Evolutionary conservation across 2,329 filamentous ascomycete genomes (phyloP).

Genomic region (Colletotrichum godetiae): DNA sequence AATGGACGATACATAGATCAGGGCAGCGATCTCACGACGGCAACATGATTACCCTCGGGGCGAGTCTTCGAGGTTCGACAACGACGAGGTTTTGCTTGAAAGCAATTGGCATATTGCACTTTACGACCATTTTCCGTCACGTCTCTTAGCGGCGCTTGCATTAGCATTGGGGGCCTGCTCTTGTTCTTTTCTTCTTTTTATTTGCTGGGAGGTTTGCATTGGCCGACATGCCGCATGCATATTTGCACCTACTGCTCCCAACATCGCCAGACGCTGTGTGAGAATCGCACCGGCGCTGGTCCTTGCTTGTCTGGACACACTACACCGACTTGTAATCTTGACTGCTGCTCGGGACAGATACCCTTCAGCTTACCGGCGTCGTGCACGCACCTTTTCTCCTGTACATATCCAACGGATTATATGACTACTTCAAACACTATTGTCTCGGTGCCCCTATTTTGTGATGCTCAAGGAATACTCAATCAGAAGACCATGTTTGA

Average conservation of each 20-base stretch:
- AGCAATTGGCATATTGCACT: slow-evolving; percentile 30
- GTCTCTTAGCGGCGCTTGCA: slow-evolving; percentile 27
- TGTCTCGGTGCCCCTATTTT: neutral
- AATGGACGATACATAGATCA: slow-evolving; percentile 10
- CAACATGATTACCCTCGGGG: slow-evolving; percentile 29
- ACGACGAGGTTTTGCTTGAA: slow-evolving; percentile 24
- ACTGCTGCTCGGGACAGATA: slow-evolving; percentile 23
- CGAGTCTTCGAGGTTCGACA: slow-evolving; percentile 29
- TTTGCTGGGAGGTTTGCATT: neutral
- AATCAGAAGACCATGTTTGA: neutral
- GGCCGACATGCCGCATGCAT: slow-evolving; percentile 1
- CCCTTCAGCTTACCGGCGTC: slow-evolving; percentile 14
- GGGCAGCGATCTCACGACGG: slow-evolving; percentile 28
- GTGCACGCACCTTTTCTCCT: slow-evolving; percentile 25
- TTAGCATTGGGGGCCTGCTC: slow-evolving; percentile 20
- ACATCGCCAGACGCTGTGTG: slow-evolving; percentile 6
- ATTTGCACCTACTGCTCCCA: slow-evolving; percentile 1
- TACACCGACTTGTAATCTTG: slow-evolving; percentile 31
- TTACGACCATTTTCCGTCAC: slow-evolving; percentile 27
- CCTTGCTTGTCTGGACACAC: slow-evolving; percentile 24
- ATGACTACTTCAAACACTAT: slow-evolving; percentile 13
- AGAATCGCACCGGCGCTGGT: neutral
- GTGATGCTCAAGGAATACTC: neutral
- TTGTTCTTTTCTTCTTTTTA: neutral
- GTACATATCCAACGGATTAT: slow-evolving; percentile 32